These are phyloP conservation scores for Mycosphaerella sp. DNA, from an alignment of 2,329 filamentous ascomycete species.

Conservation along the genomic window DNA sequence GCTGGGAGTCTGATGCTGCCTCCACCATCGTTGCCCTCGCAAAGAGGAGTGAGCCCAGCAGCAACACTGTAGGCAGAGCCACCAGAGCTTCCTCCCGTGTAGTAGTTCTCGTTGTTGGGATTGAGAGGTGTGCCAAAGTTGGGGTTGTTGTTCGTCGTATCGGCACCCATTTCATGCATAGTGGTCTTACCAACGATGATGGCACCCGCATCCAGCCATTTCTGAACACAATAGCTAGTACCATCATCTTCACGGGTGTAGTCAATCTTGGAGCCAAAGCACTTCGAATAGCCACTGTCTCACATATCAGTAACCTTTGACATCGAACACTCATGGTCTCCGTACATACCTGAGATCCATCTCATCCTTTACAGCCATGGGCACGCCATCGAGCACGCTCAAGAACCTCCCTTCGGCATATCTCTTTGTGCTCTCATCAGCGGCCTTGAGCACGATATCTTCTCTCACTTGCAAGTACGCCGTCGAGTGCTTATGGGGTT, in stretches of 20 bases:
- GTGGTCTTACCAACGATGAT: slow-evolving; percentile 68
- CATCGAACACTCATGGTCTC: no score
- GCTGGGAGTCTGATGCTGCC: slow-evolving; percentile 69
- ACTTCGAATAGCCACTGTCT: slow-evolving; percentile 59
- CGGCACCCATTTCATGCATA: slow-evolving; percentile 75
- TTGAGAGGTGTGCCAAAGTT: slow-evolving; percentile 69
- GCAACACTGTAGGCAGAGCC: slow-evolving; percentile 66
- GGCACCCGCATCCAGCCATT: slow-evolving; percentile 68
- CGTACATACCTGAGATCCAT: slow-evolving; percentile 47
- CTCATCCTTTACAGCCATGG: slow-evolving; percentile 80
- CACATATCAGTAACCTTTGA: no score
- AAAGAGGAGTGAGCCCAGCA: slow-evolving; percentile 67
- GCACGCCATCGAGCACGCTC: slow-evolving; percentile 72
- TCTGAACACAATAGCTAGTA: slow-evolving; percentile 65
- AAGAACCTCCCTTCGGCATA: slow-evolving; percentile 62
- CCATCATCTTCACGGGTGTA: slow-evolving; percentile 46
- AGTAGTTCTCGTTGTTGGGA: slow-evolving; percentile 69
- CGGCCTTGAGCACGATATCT: slow-evolving; percentile 59
- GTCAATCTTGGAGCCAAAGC: slow-evolving; percentile 58
- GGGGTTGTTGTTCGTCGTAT: slow-evolving; percentile 70
- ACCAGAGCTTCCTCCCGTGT: slow-evolving; percentile 74
- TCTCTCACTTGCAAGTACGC: slow-evolving; percentile 66
- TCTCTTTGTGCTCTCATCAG: slow-evolving; percentile 64
- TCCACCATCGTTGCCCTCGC: slow-evolving; percentile 67
- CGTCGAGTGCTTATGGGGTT: slow-evolving; percentile 54